Evolutionary conservation across 75 land plant species (phyloP).

Genomic region (Isoetes taiwanensis): DNA sequence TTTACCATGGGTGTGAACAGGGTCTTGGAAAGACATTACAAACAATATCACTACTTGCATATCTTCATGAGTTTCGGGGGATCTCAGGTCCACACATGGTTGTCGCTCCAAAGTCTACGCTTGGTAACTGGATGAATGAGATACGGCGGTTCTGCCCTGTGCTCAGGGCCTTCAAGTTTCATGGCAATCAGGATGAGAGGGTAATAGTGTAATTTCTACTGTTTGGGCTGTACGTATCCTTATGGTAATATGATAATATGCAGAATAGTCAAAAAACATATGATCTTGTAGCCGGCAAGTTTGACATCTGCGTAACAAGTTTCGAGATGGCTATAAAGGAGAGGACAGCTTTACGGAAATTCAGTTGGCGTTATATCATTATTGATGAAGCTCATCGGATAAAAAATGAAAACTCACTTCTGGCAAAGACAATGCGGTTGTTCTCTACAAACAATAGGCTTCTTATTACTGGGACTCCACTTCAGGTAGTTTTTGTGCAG

Average conservation of each 20-base stretch:
- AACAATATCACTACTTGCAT: conserved; percentile 2
- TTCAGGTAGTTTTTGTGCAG: conserved; percentile 2
- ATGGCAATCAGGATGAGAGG: conserved; percentile 1
- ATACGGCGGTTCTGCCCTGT: conserved; percentile 4
- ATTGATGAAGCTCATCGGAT: conserved; percentile 6
- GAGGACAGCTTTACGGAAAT: conserved; percentile 1
- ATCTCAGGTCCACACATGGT: conserved; percentile 6
- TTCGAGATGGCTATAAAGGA: conserved; percentile 7
- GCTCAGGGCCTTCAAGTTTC: background rate
- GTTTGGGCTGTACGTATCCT: background rate
- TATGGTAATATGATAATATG: too few relatives aligned
- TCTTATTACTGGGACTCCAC: conserved; percentile 2
- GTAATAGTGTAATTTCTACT: background rate
- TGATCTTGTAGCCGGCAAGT: conserved; percentile 4
- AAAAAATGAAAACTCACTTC: background rate
- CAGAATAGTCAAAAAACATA: background rate
- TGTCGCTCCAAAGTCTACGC: conserved; percentile 1
- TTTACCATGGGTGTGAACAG: background rate
- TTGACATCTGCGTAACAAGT: conserved; percentile 1
- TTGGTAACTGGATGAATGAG: conserved; percentile 8
- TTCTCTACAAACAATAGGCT: conserved; percentile 4
- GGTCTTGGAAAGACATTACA: conserved; percentile 5
- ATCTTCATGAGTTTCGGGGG: conserved; percentile 1
- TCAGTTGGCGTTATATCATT: conserved; percentile 4
- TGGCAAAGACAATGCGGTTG: background rate